Percentiles rank a stretch among this genome's conserved stretches.
Conservation (phyloP, 2,329 filamentous ascomycete species). For the Exophiala mesophila region DNA sequence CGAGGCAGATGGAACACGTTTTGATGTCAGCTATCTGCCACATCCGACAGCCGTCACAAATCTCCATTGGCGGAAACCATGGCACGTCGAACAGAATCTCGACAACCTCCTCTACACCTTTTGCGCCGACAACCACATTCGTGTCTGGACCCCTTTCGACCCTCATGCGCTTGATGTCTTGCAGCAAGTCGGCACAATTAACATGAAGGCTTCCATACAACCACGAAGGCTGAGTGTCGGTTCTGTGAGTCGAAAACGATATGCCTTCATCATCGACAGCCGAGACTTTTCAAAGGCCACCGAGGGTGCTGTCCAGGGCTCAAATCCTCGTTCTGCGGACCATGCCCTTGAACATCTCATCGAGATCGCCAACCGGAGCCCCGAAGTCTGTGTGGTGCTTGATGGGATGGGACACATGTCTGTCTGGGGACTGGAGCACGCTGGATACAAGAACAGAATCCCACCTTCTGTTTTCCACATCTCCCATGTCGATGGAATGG, state of each 20-base stretch:
- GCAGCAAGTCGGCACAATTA: conserved; percentile 73
- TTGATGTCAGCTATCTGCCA: conserved; percentile 85
- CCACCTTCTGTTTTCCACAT: conserved; percentile 76
- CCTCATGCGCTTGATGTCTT: conserved; percentile 66
- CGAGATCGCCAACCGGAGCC: conserved; percentile 75
- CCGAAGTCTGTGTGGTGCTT: conserved; percentile 81
- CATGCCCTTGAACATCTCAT: conserved; percentile 78
- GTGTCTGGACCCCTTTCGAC: conserved; percentile 78
- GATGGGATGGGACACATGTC: conserved; percentile 84
- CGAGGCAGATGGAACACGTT: conserved; percentile 74
- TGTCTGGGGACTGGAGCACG: conserved; percentile 86
- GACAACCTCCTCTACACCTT: conserved; percentile 89
- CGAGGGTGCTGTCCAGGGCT: conserved; percentile 66
- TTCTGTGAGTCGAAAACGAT: conserved; percentile 48
- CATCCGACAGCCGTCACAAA: conserved; percentile 77
- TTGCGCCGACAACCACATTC: conserved; percentile 71
- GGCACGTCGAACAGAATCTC: conserved; percentile 68
- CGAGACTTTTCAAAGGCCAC: conserved; percentile 73
- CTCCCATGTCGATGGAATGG: conserved; percentile 64
- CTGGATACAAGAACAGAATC: conserved; percentile 64
- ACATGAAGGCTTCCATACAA: conserved; percentile 68
- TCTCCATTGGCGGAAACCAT: conserved; percentile 78
- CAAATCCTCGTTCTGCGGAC: conserved; percentile 57
- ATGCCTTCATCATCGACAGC: conserved; percentile 77
- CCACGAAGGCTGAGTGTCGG: conserved; percentile 43